These are phyloP conservation scores for Penicillium brasilianum DNA, from an alignment of 2,329 filamentous ascomycete genomes.

Conservation along the genomic window DNA sequence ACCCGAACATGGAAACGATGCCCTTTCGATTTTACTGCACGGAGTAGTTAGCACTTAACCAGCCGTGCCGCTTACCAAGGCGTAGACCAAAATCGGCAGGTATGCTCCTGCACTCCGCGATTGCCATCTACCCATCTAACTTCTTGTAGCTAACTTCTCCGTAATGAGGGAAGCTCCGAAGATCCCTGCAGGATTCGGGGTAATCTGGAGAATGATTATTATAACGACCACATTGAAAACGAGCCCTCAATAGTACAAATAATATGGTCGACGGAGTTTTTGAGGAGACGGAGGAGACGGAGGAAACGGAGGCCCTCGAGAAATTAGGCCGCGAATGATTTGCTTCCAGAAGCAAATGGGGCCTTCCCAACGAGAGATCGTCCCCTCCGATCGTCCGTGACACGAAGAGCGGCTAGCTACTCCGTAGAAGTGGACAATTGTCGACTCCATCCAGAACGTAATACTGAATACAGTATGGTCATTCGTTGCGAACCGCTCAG, in stretches of 20 bases:
- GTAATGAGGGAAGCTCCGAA: neutral
- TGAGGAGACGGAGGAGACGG: neutral
- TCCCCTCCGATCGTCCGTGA: constrained; percentile 6
- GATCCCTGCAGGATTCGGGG: constrained; percentile 3
- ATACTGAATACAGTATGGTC: neutral
- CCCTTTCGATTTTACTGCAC: neutral
- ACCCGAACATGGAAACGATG: neutral
- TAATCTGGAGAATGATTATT: neutral
- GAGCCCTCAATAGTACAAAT: neutral
- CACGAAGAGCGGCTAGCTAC: neutral
- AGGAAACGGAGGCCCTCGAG: neutral
- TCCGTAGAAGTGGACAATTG: neutral
- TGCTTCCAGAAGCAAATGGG: constrained; percentile 3
- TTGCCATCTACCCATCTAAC: neutral
- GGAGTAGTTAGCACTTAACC: neutral
- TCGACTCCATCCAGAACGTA: neutral
- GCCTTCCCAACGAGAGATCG: neutral
- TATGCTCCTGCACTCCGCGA: neutral
- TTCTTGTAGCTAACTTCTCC: neutral
- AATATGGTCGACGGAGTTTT: neutral
- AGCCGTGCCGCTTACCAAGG: no score
- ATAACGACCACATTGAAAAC: neutral
- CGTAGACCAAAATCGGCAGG: neutral
- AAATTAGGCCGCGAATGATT: constrained; percentile 1
- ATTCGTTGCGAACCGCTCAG: neutral